phyloP scores from a whole-genome alignment of 257 asterid genomes.

The Henckelia pumila region DNA sequence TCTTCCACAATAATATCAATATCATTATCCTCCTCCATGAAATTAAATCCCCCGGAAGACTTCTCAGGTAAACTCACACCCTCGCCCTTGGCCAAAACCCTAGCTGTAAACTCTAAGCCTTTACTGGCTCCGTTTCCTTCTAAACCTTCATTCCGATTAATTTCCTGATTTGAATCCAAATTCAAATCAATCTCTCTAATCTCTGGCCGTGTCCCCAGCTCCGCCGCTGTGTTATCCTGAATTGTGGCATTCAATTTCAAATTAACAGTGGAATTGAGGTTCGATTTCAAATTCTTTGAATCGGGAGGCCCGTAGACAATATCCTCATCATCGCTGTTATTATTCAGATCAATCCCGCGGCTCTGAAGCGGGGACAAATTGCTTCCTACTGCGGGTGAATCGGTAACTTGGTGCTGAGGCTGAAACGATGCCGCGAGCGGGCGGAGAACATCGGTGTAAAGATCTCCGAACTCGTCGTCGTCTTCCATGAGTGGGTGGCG shows the following conservation, averaged over 20 bases:
- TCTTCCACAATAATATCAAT: conserved; percentile 60
- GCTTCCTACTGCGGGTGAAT: conserved; percentile 25
- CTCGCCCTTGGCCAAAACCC: conserved; percentile 59
- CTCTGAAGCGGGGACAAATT: conserved; percentile 28
- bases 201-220: conserved; percentile 7
- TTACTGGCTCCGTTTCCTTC: conserved; percentile 21
- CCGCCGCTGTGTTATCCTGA: conserved; percentile 37
- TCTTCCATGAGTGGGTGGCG: conserved; percentile 63
- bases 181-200: conserved; percentile 34
- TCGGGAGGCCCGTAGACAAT: conserved; percentile 41
- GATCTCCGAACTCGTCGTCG: conserved; percentile 98
- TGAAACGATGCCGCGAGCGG: conserved; percentile 53
- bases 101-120: conserved; percentile 26
- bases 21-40: conserved; percentile 57
- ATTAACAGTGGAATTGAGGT: conserved; percentile 24
- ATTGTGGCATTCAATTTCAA: conserved; percentile 31
- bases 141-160: conserved; percentile 26
- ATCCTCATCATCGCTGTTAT: conserved; percentile 54
- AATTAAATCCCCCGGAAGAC: conserved; percentile 40
- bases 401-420: conserved; percentile 21
- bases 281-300: conserved; percentile 26
- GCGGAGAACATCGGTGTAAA: conserved; percentile 80
- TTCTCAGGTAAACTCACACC: conserved; percentile 30
- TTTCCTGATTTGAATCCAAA: conserved; percentile 29
- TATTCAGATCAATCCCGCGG: conserved; percentile 69